Percentiles rank a stretch among this genome's conserved stretches.
These are phyloP conservation scores for Fraxinus velutina DNA, from an alignment of 305 asterid genomes.

Conservation along the genomic window DNA sequence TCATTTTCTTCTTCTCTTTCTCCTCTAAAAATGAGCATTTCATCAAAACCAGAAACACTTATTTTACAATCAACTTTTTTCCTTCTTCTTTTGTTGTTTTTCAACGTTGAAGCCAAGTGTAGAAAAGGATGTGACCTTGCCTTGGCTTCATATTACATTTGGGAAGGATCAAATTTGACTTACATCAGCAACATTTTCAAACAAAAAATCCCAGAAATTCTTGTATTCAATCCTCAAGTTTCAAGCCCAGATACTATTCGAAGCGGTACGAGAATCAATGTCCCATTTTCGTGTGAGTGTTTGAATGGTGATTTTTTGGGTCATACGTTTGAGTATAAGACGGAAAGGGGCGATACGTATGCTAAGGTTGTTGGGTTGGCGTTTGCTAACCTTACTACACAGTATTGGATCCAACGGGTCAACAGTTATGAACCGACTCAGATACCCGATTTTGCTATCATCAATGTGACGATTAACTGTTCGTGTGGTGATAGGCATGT, in stretches of 20 bases:
- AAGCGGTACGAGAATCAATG: conserved; percentile 39
- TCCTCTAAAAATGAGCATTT: conserved; percentile 24
- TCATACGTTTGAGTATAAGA: conserved; percentile 53
- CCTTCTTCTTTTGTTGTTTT: conserved; percentile 22
- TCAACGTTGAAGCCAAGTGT: conserved; percentile 48
- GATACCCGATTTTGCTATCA: conserved; percentile 39
- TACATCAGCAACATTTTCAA: conserved; percentile 49
- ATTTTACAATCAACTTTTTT: conserved; percentile 5
- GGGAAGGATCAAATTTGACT: conserved; percentile 58
- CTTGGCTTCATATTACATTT: conserved; percentile 60
- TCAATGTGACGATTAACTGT: conserved; percentile 72
- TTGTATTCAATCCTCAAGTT: conserved; percentile 42
- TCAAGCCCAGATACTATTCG: conserved; percentile 33
- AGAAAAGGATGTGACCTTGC: conserved; percentile 57
- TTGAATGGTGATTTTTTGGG: conserved; percentile 68
- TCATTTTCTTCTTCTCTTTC: conserved; percentile 7
- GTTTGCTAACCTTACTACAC: conserved; percentile 59
- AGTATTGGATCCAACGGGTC: conserved; percentile 56
- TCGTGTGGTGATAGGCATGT: conserved; percentile 59
- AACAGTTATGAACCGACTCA: conserved; percentile 46
- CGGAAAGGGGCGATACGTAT: conserved; percentile 56
- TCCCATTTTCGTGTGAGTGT: conserved; percentile 75
- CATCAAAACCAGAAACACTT: conserved; percentile 18
- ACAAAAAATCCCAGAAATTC: conserved; percentile 35
- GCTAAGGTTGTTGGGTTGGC: conserved; percentile 36